Base-by-base conservation (phyloP, 2,329 filamentous ascomycete species). In the Diaporthe sp. region DNA sequence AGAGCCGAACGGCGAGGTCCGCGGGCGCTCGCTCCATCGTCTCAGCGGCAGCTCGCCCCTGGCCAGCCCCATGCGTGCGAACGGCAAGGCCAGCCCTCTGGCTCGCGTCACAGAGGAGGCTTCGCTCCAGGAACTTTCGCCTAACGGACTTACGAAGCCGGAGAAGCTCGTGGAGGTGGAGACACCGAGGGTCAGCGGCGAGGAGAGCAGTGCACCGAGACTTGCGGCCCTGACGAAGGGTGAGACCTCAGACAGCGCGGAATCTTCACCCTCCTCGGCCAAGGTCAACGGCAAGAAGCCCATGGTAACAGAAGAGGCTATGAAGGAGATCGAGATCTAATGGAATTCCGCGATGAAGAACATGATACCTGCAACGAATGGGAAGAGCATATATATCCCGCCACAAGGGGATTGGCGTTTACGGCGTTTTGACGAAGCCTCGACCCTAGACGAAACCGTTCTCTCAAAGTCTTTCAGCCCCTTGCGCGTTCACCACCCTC, bases 91-190 rank as follows among this genome's bases (percentile, higher is more conserved):
- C 20, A 94, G 92, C 79, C 94, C 94, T 22, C 86, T 96, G 75
- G 93, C 93, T 68, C 89, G 93, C 77, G 94, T 96, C 20, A 90
- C 93, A 0, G 94, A 96, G 84, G 94, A 96, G 82, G 81, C 84
- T 13, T 80, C 83, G 37, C 82, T 86, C 61, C 85, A 85, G 4
- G 85, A 86, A 67, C 75, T 79, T 34, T 75, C 79, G 67, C 75
- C 78, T 31, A 83, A 85, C 82, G 79, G 84, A 77, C 75, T 86
- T 67, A 85, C 87, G 77, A 85, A 87, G 25, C 83, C 85, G 10
- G 83, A 84, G 72, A 89, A 88, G 77, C 85, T 92, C 22, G 88
- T 92, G 53, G 89, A 91, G 80, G 87, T 91, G 4, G 89, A 90
- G 58, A 89, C 87, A 4, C 89, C 88, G 3, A 83, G 86, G n/a